Evolutionary conservation across 768 basidiomycete genomes (phyloP), one percentile per base, ranked within the genome.

Genomic region (Hygrophoropsis aurantiaca): DNA sequence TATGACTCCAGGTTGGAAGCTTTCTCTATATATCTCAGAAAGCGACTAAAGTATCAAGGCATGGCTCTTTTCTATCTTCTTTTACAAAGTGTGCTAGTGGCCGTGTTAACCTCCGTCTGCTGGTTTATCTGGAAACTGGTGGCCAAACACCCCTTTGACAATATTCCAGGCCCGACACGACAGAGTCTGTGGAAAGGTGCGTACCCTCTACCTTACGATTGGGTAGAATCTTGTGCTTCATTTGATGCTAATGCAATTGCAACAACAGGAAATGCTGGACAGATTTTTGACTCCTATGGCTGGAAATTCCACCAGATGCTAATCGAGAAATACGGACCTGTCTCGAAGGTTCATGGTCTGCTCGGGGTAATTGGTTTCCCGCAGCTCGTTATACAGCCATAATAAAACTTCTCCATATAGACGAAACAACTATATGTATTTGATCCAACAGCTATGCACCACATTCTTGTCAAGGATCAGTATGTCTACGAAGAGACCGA

Each of bases 391-490:
- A 6, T 30, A 7, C 7, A 7, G 13, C 13, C 27, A 6, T 30
- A 13, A 7, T 30, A 13, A 30, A 7, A 30, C 27, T 30, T 30
- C 27, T 13, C 27, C 39, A n/a, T 13, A 9, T 20, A 43, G 42
- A 16, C 13, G 13, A 30, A 32, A 20, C 19, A n/a, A 11, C 47
- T 64, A 2, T 64, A 60, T 38, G 50, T 63, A 5, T 58, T 46
- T 23, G 62, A 65, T 40, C 62, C 60, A 4, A 53, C 52, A 32
- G 60, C 60, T 13, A 19, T 64, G 15, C 56, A 65, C 47, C 50
- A 60, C 40, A 57, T 65, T 33, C 32, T 63, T 11, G 58, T 65
- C 27, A 62, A 67, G 44, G 60, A 52, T 49, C 44, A 49, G 8
- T 18, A 41, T 18, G 36, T 59, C 19, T 61, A 51, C 42, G 62